Percentiles rank a stretch among this genome's conserved stretches.
phyloP scores from a whole-genome alignment of 345 rosid genomes.

The Boechera stricta region DNA sequence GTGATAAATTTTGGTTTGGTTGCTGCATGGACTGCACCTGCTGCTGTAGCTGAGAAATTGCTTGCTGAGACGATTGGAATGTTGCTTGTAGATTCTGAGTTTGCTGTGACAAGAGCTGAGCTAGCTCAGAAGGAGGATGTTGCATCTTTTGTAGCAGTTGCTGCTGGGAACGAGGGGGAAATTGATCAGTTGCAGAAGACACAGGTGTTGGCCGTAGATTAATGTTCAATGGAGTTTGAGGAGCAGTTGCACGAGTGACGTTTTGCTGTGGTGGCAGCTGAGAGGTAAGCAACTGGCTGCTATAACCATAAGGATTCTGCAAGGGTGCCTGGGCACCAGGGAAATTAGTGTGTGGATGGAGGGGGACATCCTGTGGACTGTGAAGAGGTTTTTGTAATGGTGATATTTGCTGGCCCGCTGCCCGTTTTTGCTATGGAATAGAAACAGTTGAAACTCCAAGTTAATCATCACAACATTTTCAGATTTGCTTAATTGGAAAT shows the following conservation, averaged over 20 bases:
- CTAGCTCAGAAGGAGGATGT: constrained; percentile 92
- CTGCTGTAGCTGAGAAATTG: constrained; percentile 94
- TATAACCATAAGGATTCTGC: constrained; percentile 57
- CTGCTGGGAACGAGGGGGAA: constrained; percentile 61
- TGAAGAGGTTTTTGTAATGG: constrained; percentile 65
- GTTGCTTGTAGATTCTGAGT: constrained; percentile 88
- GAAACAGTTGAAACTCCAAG: constrained; percentile 23
- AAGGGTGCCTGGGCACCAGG: constrained; percentile 51
- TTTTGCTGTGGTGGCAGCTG: constrained; percentile 63
- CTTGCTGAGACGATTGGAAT: constrained; percentile 92
- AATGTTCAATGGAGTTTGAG: constrained; percentile 58
- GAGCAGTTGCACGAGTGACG: constrained; percentile 49
- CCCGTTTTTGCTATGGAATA: constrained; percentile 50
- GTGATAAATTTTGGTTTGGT: constrained; percentile 57
- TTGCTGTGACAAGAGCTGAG: constrained; percentile 92
- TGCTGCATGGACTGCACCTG: constrained; percentile 93
- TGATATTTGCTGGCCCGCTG: constrained; percentile 63
- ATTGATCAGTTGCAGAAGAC: constrained; percentile 60
- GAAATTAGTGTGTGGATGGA: constrained; percentile 55
- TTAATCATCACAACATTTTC: constrained; percentile 16
- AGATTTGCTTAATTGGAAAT: constrained; percentile 5
- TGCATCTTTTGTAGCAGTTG: constrained; percentile 65
- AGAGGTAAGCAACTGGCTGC: constrained; percentile 60
- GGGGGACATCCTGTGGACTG: constrained; percentile 62
- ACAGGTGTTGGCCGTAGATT: constrained; percentile 53